Conservation (phyloP, 2,329 filamentous ascomycete species). For the Aspergillus puulaauensis region DNA sequence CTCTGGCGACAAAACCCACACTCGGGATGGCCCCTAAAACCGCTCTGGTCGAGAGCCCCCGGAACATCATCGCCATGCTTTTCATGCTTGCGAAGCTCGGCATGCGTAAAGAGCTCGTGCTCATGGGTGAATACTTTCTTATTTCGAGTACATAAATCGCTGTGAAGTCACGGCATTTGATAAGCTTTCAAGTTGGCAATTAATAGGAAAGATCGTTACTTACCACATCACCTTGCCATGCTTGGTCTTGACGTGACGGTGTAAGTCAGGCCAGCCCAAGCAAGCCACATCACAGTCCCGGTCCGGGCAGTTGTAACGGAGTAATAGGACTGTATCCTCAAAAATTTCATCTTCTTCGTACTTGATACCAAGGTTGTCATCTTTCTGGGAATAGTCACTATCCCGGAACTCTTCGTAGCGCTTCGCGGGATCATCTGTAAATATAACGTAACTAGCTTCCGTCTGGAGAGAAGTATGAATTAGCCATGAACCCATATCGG, state of each 20-base stretch:
- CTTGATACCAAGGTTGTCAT: conserved; percentile 85
- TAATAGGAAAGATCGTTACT: conserved; percentile 24
- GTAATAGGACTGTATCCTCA: conserved; percentile 81
- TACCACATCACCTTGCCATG: conserved; percentile 86
- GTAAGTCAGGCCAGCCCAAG: conserved; percentile 74
- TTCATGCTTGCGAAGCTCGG: conserved; percentile 84
- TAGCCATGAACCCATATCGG: conserved; percentile 3
- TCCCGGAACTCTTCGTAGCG: conserved; percentile 79
- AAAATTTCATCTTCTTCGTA: conserved; percentile 88
- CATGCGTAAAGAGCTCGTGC: conserved; percentile 83
- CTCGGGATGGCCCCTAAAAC: conserved; percentile 92
- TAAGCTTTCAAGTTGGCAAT: conserved; percentile 10
- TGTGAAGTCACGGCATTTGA: conserved; percentile 21
- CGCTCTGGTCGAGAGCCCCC: conserved; percentile 85
- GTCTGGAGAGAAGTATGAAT: conserved; percentile 29
- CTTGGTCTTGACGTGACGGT: conserved; percentile 75
- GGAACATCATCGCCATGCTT: conserved; percentile 86
- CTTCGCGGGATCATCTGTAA: conserved; percentile 81
- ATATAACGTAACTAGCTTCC: conserved; percentile 70
- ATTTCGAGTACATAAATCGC: conserved; percentile 85
- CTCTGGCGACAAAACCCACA: conserved; percentile 89
- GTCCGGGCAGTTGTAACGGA: conserved; percentile 95
- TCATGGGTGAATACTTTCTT: conserved; percentile 99
- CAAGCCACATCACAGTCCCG: conserved; percentile 80
- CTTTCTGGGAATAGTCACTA: conserved; percentile 71